Conservation (phyloP, 129 eudicot species). For the carrot (Daucus carota) region DNA sequence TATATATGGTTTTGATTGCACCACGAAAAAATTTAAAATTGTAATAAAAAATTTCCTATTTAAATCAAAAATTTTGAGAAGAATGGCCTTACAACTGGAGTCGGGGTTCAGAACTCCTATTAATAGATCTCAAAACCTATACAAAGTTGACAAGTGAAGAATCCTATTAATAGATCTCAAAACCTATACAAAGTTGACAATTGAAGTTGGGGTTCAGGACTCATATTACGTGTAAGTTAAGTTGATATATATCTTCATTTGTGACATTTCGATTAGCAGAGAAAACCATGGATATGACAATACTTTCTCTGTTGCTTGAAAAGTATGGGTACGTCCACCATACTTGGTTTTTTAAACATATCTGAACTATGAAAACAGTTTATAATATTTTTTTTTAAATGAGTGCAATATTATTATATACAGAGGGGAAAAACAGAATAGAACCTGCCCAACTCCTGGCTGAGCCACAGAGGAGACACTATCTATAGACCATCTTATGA, state of each 20-base stretch:
- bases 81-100: background rate
- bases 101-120: background rate
- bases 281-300: background rate
- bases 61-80: background rate
- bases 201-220: too few relatives aligned
- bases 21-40: background rate
- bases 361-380: background rate
- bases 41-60: background rate
- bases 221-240: background rate
- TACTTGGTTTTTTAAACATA: too few relatives aligned
- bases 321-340: background rate
- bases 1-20: background rate
- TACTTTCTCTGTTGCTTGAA: background rate
- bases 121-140: background rate
- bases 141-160: background rate
- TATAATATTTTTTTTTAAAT: background rate
- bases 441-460: background rate
- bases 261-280: too few relatives aligned
- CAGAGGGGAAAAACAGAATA: background rate
- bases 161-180: too few relatives aligned
- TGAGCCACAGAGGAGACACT: background rate
- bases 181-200: too few relatives aligned
- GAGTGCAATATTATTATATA: background rate
- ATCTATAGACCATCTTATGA: background rate
- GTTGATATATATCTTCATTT: background rate